phyloP scores from a whole-genome alignment of 108 stramenopile species.

The Pseudonitzschia pungens region DNA sequence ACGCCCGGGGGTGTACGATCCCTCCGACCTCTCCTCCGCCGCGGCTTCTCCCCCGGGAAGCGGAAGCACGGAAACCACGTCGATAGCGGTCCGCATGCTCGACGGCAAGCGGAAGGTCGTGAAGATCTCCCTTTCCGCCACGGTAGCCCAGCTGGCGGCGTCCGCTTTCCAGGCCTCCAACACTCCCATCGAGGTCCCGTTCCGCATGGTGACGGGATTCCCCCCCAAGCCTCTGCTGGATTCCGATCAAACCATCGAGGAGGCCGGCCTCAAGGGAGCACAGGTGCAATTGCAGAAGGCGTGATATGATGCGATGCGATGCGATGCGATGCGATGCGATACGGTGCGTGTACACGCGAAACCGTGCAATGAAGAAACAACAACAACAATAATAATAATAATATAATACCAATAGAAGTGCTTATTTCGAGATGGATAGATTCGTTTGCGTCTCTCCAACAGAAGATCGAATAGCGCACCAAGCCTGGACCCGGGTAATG shows the following conservation, averaged over 20 bases:
- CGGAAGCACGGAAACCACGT: conserved; percentile 49
- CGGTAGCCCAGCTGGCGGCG: conserved; percentile 54
- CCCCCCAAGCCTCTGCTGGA: conserved; percentile 68
- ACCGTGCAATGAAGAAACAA: too few relatives aligned
- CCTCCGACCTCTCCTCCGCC: conserved; percentile 29
- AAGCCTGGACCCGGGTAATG: too few relatives aligned
- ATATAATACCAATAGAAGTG: too few relatives aligned
- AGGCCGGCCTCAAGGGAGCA: conserved; percentile 74
- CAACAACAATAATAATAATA: too few relatives aligned
- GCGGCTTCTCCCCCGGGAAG: conserved; percentile 17
- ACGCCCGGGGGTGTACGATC: conserved; percentile 47
- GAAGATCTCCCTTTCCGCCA: conserved; percentile 43
- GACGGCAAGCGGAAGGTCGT: conserved; percentile 70
- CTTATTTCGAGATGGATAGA: too few relatives aligned
- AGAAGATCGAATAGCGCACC: too few relatives aligned
- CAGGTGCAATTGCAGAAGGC: conserved; percentile 65
- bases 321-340: too few relatives aligned
- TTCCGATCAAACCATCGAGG: conserved; percentile 55
- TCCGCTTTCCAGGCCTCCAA: conserved; percentile 31
- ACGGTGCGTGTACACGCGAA: too few relatives aligned
- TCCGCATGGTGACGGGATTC: conserved; percentile 71
- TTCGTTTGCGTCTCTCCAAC: too few relatives aligned
- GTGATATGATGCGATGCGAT: neutral
- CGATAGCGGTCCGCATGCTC: conserved; percentile 68
- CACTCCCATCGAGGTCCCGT: conserved; percentile 8